A percentile compares a stretch with the other conserved stretches of the same genome.
Evolutionary conservation across 352 stramenopile species (phyloP).

Genomic region (Pythium periplocum): DNA sequence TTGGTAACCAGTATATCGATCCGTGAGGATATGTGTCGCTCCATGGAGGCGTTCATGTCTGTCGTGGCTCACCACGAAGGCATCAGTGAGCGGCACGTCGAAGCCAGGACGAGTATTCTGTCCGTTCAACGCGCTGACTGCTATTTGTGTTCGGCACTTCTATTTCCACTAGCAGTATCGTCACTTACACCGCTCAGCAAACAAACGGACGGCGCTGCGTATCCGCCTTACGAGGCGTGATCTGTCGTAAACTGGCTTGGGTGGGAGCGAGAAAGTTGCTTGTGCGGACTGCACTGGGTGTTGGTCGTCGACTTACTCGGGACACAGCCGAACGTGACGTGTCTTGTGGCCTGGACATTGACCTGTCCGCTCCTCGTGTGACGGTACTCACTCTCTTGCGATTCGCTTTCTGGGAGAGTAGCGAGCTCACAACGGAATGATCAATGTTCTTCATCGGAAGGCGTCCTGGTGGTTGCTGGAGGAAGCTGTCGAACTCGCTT

Average conservation of each 20-base stretch:
- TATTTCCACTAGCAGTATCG: conserved; percentile 1
- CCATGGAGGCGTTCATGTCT: too few species aligned
- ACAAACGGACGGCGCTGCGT: conserved; percentile 34
- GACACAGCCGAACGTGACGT: neutral
- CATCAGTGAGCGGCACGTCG: too few species aligned
- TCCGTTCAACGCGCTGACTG: neutral
- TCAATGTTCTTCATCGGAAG: neutral
- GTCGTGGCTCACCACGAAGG: too few species aligned
- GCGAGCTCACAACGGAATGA: neutral
- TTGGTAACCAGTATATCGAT: conserved; percentile 28
- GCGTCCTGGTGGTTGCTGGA: neutral
- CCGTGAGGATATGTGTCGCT: too few species aligned
- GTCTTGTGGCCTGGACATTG: too few species aligned
- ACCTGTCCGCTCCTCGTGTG: too few species aligned
- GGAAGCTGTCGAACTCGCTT: conserved; percentile 2
- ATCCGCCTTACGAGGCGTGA: conserved; percentile 23
- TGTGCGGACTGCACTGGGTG: conserved; percentile 14
- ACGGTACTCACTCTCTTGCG: too few species aligned
- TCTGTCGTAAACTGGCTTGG: conserved; percentile 54
- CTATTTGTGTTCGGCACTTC: conserved; percentile 7
- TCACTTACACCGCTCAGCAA: conserved; percentile 2
- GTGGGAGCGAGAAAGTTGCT: conserved; percentile 66
- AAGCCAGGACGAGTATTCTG: too few species aligned
- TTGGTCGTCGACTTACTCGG: neutral
- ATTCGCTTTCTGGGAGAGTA: neutral